Evolutionary conservation across 495 filamentous ascomycete genomes (phyloP), one percentile per base, ranked within the genome.

Genomic region (Aspergillus avenaceus): DNA sequence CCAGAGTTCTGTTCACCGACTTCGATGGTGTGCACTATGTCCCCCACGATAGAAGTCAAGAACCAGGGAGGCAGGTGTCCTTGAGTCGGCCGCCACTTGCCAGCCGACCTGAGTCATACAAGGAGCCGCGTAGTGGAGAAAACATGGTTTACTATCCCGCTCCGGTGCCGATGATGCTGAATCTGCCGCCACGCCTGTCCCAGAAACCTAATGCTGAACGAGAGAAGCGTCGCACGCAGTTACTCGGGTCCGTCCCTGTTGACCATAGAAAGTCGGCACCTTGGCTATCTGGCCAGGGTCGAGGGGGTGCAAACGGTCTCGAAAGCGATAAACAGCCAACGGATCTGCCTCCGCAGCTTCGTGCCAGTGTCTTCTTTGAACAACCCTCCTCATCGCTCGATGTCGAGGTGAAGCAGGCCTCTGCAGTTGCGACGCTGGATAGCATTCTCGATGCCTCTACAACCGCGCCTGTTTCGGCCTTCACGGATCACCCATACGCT

Each of bases 371-470:
- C 26, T 98, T 90, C 63, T 97, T 98, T 58, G 89, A 97, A 42
- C 71, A 84, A 13, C 87, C 85, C 8, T 64, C 76, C 9, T 53
- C 76, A 19, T 55, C 75, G 4, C 79, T 84, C 25, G 73, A 84
- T 14, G 64, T 95, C 16, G 78, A 90, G 52, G 67, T 91, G 22
- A 90, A 86, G 63, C 81, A 84, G 31, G 81, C 85, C 11, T 96
- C 91, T 40, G 89, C 91, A 13, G 90, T 90, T 54, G 85, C 81
- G 27, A 97, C 92, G 0, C 75, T 98, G 8, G 93, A 98, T 48
- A 93, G 84, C 59, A 93, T 98, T 37, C 77, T 98, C 8, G 89
- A 97, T 66, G 93, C 93, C n/a, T 96, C 93, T 4, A 88, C 90
- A 3, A 78, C 78, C 50, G 93, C 95, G 2, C 93, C 93, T n/a